Conservation (phyloP, 108 stramenopile genomes). For the Nitzschia inconspicua region DNA sequence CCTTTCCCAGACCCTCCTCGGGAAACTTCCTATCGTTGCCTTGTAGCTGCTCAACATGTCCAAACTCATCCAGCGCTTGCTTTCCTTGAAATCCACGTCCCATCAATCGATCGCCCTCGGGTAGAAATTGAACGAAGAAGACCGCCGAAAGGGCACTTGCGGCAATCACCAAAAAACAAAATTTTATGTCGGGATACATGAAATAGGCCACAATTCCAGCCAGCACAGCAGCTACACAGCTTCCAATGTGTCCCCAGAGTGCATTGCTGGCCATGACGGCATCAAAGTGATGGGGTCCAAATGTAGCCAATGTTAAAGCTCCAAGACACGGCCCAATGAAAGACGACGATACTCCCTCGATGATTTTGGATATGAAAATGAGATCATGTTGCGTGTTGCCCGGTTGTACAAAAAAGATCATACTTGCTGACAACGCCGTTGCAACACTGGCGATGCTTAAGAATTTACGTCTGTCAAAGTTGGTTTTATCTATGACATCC, state of each 20-base stretch:
- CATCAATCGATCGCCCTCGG: slow-evolving; percentile 73
- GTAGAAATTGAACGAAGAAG: slow-evolving; percentile 58
- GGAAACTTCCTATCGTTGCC: background rate
- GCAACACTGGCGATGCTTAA: slow-evolving; percentile 52
- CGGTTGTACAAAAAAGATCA: slow-evolving; percentile 71
- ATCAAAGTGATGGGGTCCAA: slow-evolving; percentile 84
- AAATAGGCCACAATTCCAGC: slow-evolving; percentile 66
- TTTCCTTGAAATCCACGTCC: slow-evolving; percentile 70
- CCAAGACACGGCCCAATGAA: slow-evolving; percentile 86
- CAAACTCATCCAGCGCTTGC: slow-evolving; percentile 44
- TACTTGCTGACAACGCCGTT: slow-evolving; percentile 76
- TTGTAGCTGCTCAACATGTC: slow-evolving; percentile 31
- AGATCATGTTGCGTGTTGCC: slow-evolving; percentile 72
- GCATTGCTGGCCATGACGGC: slow-evolving; percentile 79
- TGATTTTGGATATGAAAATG: slow-evolving; percentile 71
- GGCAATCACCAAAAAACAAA: slow-evolving; percentile 83
- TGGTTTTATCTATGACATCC: slow-evolving; percentile 73
- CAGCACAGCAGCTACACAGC: slow-evolving; percentile 64
- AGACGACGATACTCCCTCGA: slow-evolving; percentile 76
- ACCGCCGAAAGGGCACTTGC: slow-evolving; percentile 65
- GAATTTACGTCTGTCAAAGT: slow-evolving; percentile 69
- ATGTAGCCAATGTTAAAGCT: slow-evolving; percentile 70
- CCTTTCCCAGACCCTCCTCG: background rate
- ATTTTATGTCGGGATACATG: slow-evolving; percentile 76
- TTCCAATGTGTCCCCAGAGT: slow-evolving; percentile 81